Evolutionary conservation across 164 flowering plant genomes (phyloP).

Genomic region (Umbilicus rupestris): DNA sequence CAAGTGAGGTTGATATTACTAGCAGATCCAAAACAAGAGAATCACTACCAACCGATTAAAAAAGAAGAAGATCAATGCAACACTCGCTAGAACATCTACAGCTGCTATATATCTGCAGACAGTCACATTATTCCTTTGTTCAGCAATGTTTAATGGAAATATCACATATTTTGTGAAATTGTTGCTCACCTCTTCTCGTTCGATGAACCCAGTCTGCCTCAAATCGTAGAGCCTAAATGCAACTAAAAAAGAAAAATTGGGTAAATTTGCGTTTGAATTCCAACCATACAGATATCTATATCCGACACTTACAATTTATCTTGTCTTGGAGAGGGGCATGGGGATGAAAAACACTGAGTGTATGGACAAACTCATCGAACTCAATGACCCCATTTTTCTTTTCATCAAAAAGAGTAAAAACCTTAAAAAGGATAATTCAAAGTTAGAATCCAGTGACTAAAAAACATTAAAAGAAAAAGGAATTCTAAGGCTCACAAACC

Average conservation of each 20-base stretch:
- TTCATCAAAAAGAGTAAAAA: slow-evolving; percentile 29
- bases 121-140: background rate
- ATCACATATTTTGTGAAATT: background rate
- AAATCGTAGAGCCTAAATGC: slow-evolving; percentile 30
- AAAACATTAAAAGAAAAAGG: background rate
- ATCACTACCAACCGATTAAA: background rate
- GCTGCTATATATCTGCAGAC: background rate
- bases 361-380: slow-evolving; percentile 28
- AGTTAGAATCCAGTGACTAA: background rate
- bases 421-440: slow-evolving; percentile 13
- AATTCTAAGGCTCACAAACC: slow-evolving; percentile 12
- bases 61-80: background rate
- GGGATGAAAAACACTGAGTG: slow-evolving; percentile 32
- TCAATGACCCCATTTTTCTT: slow-evolving; percentile 33
- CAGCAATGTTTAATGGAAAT: background rate
- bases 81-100: background rate
- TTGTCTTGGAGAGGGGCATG: slow-evolving; percentile 22
- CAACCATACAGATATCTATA: background rate
- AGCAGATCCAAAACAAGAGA: background rate
- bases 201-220: slow-evolving; percentile 27
- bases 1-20: background rate
- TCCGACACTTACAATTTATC: slow-evolving; percentile 23
- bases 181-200: slow-evolving; percentile 23
- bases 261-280: background rate
- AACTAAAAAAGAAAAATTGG: slow-evolving; percentile 17